Evolutionary conservation across 2,329 filamentous ascomycete species (phyloP), one percentile per base, ranked within the genome.

Genomic region (Tolypocladium guangdongense): DNA sequence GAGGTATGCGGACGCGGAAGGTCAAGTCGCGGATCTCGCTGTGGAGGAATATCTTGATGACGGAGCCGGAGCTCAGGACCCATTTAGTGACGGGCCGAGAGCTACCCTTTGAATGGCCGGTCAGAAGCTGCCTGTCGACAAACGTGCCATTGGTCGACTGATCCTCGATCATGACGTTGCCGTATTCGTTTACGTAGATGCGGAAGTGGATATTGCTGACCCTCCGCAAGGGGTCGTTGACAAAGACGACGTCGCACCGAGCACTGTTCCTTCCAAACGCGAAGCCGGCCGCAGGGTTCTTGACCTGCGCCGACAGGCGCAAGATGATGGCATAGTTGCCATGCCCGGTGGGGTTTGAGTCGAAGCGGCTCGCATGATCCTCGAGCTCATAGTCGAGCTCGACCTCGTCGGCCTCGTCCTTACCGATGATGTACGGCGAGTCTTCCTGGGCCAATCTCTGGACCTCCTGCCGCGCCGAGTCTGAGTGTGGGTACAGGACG

Each of bases 131-230:
- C 27, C 81, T 78, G 68, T 97, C 91, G 54, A 97, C 89, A 55
- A 89, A 76, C 4, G 93, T 97, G 32, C 93, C 93, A 63, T 97
- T 99, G n/a, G 90, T 96, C 0, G 93, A 97, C 65, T 84, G 81
- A 65, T 99, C 93, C 67, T 96, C 86, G 14, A 97, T 74, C 90
- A 99, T 96, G 58, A 96, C 78, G 54, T 88, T 84, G 32, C 87
- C 89, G 58, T 88, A 82, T n/a, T 83, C 76, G 62, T 95, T 99
- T 61, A 96, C 78, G 64, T 87, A 96, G 57, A 99, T 95, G 52
- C 90, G 86, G 67, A 97, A 99, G 67, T 99, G 93, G n/a, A 87
- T 78, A 65, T 97, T 96, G 74, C 92, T 97, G 55, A 99, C 80
- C 45, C 88, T 81, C 66, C 82, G 86, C 51, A 81, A 74, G 0